These are phyloP conservation scores for Polytrichum formosum DNA, from an alignment of 225 moss, liverwort and hornwort species.

Conservation along the genomic window DNA sequence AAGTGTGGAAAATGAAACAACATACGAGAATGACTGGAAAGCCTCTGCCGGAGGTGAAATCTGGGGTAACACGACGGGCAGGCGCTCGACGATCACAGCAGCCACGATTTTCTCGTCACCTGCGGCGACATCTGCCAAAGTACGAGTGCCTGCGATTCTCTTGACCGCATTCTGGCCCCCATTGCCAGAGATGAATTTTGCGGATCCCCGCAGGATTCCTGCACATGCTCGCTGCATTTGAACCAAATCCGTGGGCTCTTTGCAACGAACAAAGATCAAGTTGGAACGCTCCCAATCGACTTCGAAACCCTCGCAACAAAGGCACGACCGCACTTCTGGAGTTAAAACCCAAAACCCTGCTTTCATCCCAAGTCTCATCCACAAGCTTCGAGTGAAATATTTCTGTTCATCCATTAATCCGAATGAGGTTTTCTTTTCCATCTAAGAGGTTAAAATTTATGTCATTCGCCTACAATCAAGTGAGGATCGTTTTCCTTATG, in stretches of 20 bases:
- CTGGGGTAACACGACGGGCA: constrained; percentile 75
- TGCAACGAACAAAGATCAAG: too few relatives aligned
- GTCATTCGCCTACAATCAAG: too few relatives aligned
- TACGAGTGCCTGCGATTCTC: constrained; percentile 9
- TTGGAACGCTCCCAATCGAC: too few relatives aligned
- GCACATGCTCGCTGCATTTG: constrained; percentile 4
- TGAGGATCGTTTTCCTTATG: too few relatives aligned
- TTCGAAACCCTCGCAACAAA: neutral
- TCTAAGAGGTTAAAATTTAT: too few relatives aligned
- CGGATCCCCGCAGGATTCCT: neutral
- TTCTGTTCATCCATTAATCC: too few relatives aligned
- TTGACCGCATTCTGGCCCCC: constrained; percentile 9
- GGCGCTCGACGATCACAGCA: constrained; percentile 84
- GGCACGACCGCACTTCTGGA: neutral
- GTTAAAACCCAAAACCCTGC: neutral
- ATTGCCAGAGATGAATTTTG: neutral
- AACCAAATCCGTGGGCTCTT: neutral
- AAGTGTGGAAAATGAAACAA: neutral
- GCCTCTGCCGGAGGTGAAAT: constrained; percentile 43
- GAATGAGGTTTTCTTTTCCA: too few relatives aligned
- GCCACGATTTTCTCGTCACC: constrained; percentile 60
- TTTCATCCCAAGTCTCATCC: neutral
- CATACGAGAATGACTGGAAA: constrained; percentile 84
- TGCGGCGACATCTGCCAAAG: neutral
- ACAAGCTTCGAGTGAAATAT: too few relatives aligned